Evolutionary conservation across 129 eudicot species (phyloP).

Genomic region (Erigeron canadensis): DNA sequence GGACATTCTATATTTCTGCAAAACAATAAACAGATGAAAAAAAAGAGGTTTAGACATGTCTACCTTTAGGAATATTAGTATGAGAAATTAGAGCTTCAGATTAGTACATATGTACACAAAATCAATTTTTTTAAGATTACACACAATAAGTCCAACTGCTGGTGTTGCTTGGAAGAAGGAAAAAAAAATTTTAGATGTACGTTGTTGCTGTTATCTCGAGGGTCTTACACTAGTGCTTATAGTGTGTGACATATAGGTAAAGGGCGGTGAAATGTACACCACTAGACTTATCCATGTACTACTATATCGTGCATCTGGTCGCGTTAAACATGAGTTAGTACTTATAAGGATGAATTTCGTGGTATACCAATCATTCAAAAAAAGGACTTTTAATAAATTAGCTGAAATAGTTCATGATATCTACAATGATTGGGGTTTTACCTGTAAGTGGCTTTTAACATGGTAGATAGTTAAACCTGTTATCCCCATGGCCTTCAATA

Average conservation of each 20-base stretch:
- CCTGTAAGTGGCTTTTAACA: constrained; percentile 90
- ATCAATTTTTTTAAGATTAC: background rate
- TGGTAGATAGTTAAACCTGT: constrained; percentile 71
- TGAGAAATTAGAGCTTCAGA: background rate
- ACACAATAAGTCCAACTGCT: background rate
- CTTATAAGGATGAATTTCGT: no score
- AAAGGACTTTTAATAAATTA: no score
- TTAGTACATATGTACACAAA: constrained; percentile 1
- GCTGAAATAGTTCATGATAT: background rate
- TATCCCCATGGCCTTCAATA: constrained; percentile 74
- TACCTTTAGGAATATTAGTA: background rate
- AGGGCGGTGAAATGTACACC: no score
- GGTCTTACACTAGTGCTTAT: no score
- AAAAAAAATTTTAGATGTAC: background rate
- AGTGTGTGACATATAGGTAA: no score
- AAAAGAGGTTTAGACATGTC: background rate
- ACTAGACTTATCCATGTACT: no score
- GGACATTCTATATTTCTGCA: constrained; percentile 82
- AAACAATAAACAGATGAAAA: constrained; percentile 7
- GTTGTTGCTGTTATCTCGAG: no score
- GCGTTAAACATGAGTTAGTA: no score
- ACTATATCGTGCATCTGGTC: no score
- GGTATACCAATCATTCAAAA: no score
- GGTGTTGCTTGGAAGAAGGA: background rate
- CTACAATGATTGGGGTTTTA: constrained; percentile 6